Percentiles rank a stretch among this genome's conserved stretches.
phyloP scores from a whole-genome alignment of 1,284 basidiomycete genomes.

The Heterobasidion parviporum region DNA sequence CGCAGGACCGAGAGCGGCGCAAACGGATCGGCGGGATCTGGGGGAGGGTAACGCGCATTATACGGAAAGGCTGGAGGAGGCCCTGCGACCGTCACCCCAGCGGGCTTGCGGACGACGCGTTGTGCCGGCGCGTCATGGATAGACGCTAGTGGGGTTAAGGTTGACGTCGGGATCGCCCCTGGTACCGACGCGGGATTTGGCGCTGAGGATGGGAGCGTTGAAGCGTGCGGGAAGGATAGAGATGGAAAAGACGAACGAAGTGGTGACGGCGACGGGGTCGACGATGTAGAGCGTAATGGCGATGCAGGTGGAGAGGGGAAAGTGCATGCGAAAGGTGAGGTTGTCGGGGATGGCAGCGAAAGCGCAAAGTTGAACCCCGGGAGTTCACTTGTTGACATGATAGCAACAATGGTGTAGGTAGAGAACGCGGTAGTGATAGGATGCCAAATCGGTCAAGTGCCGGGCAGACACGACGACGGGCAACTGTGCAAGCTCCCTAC shows the following conservation, averaged over 20 bases:
- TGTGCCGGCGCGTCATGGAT: neutral
- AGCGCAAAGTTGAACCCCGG: neutral
- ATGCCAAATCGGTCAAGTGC: too few species aligned
- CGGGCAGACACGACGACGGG: too few species aligned
- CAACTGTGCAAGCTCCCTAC: too few species aligned
- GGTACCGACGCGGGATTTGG: neutral
- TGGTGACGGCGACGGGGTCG: neutral
- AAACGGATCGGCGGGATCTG: conserved; percentile 48
- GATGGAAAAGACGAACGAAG: neutral
- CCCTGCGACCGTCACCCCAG: too few species aligned
- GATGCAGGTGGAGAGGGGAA: neutral
- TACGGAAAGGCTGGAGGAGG: conserved; percentile 30
- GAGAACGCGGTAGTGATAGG: too few species aligned
- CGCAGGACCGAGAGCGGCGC: conserved; percentile 42
- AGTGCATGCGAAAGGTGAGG: neutral
- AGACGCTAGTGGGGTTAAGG: neutral
- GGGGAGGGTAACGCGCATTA: conserved; percentile 37
- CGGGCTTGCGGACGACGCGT: conserved; percentile 37
- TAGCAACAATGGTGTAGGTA: too few species aligned
- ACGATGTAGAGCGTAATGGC: neutral
- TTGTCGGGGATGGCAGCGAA: neutral
- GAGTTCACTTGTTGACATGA: neutral
- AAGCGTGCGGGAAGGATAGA: neutral
- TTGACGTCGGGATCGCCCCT: neutral
- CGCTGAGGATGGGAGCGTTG: neutral